Evolutionary conservation across 2,329 filamentous ascomycete genomes (phyloP).

Genomic region (Colletotrichum gigasporum): DNA sequence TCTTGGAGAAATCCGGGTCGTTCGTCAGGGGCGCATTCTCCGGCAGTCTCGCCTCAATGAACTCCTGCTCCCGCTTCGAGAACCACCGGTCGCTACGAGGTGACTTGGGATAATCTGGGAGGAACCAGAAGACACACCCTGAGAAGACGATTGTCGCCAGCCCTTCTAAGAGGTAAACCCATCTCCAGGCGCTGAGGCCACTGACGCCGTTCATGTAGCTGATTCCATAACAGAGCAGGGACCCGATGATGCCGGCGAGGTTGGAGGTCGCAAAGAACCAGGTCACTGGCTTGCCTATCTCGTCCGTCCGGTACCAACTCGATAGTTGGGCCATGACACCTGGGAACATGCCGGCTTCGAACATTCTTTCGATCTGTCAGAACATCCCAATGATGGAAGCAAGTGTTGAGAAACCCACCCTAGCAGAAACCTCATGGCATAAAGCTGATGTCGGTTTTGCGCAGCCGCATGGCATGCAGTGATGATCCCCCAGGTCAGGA

Average conservation of each 20-base stretch:
- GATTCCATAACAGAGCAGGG: conserved; percentile 41
- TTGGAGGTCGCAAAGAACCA: conserved; percentile 50
- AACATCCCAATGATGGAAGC: too few relatives aligned
- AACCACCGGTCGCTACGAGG: conserved; percentile 47
- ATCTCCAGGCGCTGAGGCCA: conserved; percentile 39
- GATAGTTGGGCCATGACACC: conserved; percentile 51
- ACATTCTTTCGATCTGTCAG: conserved; percentile 28
- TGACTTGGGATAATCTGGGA: conserved; percentile 56
- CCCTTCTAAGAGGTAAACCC: conserved; percentile 55
- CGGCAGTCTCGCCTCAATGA: conserved; percentile 47
- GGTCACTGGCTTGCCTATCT: conserved; percentile 51
- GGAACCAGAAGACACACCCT: conserved; percentile 36
- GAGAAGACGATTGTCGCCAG: conserved; percentile 45
- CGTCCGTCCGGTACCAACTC: conserved; percentile 56
- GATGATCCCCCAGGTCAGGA: conserved; percentile 47
- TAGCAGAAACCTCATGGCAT: conserved; percentile 49
- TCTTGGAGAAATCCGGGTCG: conserved; percentile 45
- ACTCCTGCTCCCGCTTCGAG: conserved; percentile 48
- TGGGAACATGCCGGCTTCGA: conserved; percentile 54
- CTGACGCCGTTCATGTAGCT: conserved; percentile 37
- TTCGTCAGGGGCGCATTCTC: conserved; percentile 48
- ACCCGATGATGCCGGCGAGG: conserved; percentile 45
- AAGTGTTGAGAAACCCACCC: conserved; percentile 35
- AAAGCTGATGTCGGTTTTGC: conserved; percentile 47
- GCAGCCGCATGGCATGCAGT: conserved; percentile 50